Evolutionary conservation across 2,329 filamentous ascomycete genomes (phyloP).

Genomic region (Calonectria crousiana): DNA sequence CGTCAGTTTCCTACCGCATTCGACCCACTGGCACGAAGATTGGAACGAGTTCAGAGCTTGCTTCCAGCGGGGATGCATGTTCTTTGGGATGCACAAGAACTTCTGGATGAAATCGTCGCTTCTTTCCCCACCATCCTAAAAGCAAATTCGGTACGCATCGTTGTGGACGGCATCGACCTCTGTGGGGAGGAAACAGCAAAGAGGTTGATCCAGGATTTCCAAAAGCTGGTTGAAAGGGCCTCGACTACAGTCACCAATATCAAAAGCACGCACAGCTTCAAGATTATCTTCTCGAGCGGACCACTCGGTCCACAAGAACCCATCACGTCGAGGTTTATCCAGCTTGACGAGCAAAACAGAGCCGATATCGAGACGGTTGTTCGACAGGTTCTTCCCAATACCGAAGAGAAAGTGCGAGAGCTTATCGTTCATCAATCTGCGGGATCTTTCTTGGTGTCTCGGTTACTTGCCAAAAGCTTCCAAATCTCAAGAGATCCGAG

Average conservation of each 20-base stretch:
- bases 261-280: not conserved
- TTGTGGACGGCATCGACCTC: conserved; percentile 1
- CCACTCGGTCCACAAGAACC: not conserved
- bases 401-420: not conserved
- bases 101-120: not conserved
- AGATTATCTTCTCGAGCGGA: not conserved
- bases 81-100: conserved; percentile 1
- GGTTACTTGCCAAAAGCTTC: not conserved
- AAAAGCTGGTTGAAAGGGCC: not conserved
- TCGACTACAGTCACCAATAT: not conserved
- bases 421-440: not conserved
- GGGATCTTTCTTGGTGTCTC: not conserved
- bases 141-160: not conserved
- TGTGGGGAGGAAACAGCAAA: conserved; percentile 4
- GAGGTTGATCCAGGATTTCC: conserved; percentile 5
- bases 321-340: not conserved
- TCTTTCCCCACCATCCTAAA: not conserved
- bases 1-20: not conserved
- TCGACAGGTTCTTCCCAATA: not conserved
- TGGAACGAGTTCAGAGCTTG: not conserved
- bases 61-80: not conserved
- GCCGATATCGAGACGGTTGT: not conserved
- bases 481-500: not conserved
- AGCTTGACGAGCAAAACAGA: not conserved
- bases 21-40: not conserved